Percentiles rank a stretch among this genome's conserved stretches.
These are phyloP conservation scores for Spizellomyces punctatus DNA, from an alignment of 192 early-diverging fungal genomes.

Conservation along the genomic window DNA sequence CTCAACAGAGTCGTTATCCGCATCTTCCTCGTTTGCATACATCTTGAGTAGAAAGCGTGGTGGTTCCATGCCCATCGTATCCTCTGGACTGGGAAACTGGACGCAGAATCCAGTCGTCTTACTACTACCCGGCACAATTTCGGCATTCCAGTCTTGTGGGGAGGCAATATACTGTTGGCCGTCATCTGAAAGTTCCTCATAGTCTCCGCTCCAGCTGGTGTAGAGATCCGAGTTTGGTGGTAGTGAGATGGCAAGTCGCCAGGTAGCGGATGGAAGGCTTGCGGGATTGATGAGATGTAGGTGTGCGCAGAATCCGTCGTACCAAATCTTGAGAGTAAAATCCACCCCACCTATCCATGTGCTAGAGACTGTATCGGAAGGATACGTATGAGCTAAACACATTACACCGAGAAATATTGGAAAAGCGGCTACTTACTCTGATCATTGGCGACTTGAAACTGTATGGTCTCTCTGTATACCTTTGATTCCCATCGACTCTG, in stretches of 20 bases:
- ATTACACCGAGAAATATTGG: too few species aligned
- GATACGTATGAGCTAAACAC: too few species aligned
- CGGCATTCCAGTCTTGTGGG: slow-evolving; percentile 17
- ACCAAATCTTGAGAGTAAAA: slow-evolving; percentile 30
- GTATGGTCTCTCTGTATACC: too few species aligned
- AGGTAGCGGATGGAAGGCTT: not conserved
- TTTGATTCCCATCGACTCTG: too few species aligned
- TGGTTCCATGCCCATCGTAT: not conserved
- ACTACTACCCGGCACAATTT: slow-evolving; percentile 20
- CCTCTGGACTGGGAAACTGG: not conserved
- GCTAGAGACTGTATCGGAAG: too few species aligned
- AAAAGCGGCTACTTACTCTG: too few species aligned
- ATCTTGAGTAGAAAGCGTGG: not conserved
- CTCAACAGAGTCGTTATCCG: not conserved
- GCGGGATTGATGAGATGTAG: slow-evolving; percentile 24
- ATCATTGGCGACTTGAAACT: too few species aligned
- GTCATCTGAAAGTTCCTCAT: not conserved
- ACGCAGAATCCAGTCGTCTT: slow-evolving; percentile 29
- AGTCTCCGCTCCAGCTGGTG: slow-evolving; percentile 21
- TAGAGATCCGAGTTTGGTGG: not conserved
- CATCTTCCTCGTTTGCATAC: not conserved
- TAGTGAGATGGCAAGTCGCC: not conserved
- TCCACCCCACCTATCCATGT: slow-evolving; percentile 21
- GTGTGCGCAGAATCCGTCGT: slow-evolving; percentile 27
- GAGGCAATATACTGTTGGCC: slow-evolving; percentile 3